Evolutionary conservation across 257 asterid genomes (phyloP), one percentile per base, ranked within the genome.

Genomic region (Solanum chiquidenum): DNA sequence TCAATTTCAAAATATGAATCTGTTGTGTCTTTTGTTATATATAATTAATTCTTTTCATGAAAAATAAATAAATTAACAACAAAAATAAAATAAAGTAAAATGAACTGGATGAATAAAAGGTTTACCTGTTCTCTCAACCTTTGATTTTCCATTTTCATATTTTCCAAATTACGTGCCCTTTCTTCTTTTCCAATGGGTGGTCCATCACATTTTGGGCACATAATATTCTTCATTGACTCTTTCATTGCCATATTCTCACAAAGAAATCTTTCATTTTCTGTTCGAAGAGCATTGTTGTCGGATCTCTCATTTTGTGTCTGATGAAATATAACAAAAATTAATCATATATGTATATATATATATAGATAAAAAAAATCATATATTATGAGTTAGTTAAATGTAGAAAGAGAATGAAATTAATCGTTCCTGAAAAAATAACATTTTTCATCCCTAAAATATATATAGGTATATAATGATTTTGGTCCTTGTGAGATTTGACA

Each of bases 291-390:
- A 87, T 83, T 88, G 85, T 94, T 94, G 83, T 92, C 92, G 60
- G 93, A 93, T 89, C 82, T 93, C 79, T 93, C 95, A 87, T 86
- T 88, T 66, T 90, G 95, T 29, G 90, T 92, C 98, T 95, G 23
- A 13, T 94, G 2, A 13, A 58, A 83, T 83, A 7, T 14, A 3
- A 27, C 10, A 13, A 49, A 31, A 14, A 55, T 5, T 5, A 14
- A 83, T 52, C 25, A 83, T 4, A 29, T 58, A 13, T 68, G 66
- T 25, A 7, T 16, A 42, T 0, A 42, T 25, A 7, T 16, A 42
- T 0, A 42, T 4, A 44, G 12, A 38, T 37, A 64, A 33, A 49
- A 5, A 74, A 31, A 42, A 5, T 3, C 34, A 74, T 35, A 71
- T 23, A 12, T 12, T n/a, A 66, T 37, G n/a, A 35, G 4, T 11